Base-by-base conservation (phyloP, 139 green algal genomes). In the Gonium pectorale region DNA sequence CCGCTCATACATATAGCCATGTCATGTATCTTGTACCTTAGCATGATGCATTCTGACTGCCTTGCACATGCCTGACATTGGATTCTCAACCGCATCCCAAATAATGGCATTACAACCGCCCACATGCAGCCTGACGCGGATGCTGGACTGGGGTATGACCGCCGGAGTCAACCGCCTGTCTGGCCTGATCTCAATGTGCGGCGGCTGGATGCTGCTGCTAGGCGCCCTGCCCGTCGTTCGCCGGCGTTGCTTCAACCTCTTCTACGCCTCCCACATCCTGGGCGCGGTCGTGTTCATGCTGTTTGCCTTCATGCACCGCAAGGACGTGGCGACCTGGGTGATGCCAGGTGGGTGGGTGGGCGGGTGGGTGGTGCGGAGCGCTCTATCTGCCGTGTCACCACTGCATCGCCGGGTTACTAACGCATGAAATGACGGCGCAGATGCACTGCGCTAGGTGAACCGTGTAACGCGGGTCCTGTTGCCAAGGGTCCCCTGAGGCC, bases 231-330 rank as follows among this genome's bases (percentile, higher is more conserved):
- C 77, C 2, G 38, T n/a, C n/a, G 54, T 83, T 43, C 60, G 77
- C 40, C 62, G 77, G 17, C 60, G 43, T 22, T n/a, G 73, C 3
- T 83, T 83, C 62, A 83, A 73, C 41, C 43, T 83, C 22, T 83
- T 83, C 77, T 73, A 74, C 44, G 5, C 44, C n/a, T 38, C 4
- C 59, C 77, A 83, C 62, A 52, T 73, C 31, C 13, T 27, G 9
- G 77, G 77, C 31, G 64, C 62, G 0, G 22, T 74, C 7, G 35
- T 83, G 15, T 73, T 83, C 43, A 51, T 83, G 43, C 63, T 83
- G 17, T 83, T 83, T 22, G 62, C 40, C 56, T 66, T 83, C 43
- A 83, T 83, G 77, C 77, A 83, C 33, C 77, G 77, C 41, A 83
- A 83, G 77, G 77, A 83, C 51, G 46, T 83, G 37, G 60, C 60